phyloP scores from a whole-genome alignment of 345 rosid species.

The Xanthoceras sorbifolium region DNA sequence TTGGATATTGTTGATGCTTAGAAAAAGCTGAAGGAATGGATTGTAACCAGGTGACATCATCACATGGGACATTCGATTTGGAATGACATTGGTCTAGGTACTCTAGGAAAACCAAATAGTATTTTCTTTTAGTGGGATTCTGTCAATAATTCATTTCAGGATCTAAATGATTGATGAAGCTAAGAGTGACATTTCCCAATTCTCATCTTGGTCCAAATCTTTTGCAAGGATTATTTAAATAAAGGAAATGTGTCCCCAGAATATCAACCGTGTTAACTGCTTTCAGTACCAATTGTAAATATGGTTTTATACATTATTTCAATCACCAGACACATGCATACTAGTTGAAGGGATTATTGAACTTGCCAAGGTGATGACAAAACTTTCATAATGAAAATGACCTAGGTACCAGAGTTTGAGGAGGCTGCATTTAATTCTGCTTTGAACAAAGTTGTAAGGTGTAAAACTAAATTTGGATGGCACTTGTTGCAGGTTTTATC shows the following conservation, averaged over 20 bases:
- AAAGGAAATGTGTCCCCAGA: background rate
- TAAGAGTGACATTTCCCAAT: background rate
- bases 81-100: background rate
- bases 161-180: background rate
- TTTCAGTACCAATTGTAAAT: background rate
- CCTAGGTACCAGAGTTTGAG: conserved; percentile 90
- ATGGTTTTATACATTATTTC: background rate
- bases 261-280: too few relatives aligned
- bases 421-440: conserved; percentile 83
- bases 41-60: background rate
- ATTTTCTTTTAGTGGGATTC: too few relatives aligned
- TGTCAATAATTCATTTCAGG: background rate
- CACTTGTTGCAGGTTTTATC: conserved; percentile 90
- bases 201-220: background rate
- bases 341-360: background rate
- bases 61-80: background rate
- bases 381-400: conserved; percentile 18
- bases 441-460: conserved; percentile 66
- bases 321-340: background rate
- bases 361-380: conserved; percentile 17
- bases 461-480: conserved; percentile 90
- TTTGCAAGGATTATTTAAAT: background rate
- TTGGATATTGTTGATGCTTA: background rate
- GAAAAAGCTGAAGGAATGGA: background rate
- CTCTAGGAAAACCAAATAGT: background rate